phyloP scores from a whole-genome alignment of 2,329 filamentous ascomycete species.

The Aspergillus caelatus region DNA sequence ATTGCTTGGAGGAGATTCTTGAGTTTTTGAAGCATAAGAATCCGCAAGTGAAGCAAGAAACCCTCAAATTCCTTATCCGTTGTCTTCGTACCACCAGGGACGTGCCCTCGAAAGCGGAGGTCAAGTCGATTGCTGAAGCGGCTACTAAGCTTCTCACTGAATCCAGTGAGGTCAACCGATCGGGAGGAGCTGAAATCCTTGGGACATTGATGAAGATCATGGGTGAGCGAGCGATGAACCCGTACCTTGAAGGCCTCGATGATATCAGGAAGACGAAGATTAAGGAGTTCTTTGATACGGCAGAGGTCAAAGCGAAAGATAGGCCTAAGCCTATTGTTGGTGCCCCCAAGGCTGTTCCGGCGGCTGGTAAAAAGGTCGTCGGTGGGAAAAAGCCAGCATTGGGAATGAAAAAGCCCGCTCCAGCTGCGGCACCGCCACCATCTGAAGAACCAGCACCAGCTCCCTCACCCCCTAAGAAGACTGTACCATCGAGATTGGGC shows the following conservation, averaged over 20 bases:
- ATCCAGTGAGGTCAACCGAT: constrained; percentile 80
- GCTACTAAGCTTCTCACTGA: constrained; percentile 89
- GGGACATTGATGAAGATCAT: constrained; percentile 99
- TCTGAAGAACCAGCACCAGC: constrained; percentile 57
- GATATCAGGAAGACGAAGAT: constrained; percentile 95
- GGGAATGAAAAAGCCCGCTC: constrained; percentile 53
- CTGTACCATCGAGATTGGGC: constrained; percentile 51
- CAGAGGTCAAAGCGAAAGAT: constrained; percentile 84
- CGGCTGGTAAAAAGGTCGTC: constrained; percentile 60
- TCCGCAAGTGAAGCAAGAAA: constrained; percentile 94
- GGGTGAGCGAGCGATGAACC: constrained; percentile 92
- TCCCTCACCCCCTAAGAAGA: constrained; percentile 50
- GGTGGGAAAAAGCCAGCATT: constrained; percentile 56
- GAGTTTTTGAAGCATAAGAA: constrained; percentile 92
- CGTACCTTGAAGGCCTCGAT: constrained; percentile 86
- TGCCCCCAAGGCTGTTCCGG: constrained; percentile 60
- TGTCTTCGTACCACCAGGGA: constrained; percentile 81
- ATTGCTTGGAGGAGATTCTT: constrained; percentile 88
- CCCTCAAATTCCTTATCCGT: constrained; percentile 88
- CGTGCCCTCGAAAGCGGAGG: constrained; percentile 82
- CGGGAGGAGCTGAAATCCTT: constrained; percentile 87
- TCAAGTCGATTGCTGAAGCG: constrained; percentile 81
- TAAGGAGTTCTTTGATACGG: constrained; percentile 84
- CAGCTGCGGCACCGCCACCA: constrained; percentile 51
- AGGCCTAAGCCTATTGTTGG: constrained; percentile 78